Conservation (phyloP, 2,329 filamentous ascomycete genomes). For the Colletotrichum gigasporum region DNA sequence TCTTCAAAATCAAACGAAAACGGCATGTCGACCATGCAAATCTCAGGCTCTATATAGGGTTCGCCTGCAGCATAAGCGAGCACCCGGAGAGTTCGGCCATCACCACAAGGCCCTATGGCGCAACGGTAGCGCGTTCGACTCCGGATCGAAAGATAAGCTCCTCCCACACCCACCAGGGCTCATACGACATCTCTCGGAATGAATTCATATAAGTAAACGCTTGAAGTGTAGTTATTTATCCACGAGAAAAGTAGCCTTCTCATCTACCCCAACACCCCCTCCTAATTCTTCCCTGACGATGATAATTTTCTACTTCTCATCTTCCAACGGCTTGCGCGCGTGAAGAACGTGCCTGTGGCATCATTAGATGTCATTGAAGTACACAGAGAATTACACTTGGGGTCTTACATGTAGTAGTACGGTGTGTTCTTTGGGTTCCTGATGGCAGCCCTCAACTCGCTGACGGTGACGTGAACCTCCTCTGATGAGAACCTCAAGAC, state of each 20-base stretch:
- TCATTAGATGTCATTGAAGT: too few species aligned
- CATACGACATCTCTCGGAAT: too few species aligned
- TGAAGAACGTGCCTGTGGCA: background rate
- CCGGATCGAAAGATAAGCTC: constrained; percentile 1
- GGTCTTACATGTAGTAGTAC: constrained; percentile 11
- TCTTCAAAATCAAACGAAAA: too few species aligned
- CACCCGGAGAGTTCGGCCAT: background rate
- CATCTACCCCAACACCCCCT: too few species aligned
- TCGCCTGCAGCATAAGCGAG: background rate
- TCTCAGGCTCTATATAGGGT: too few species aligned
- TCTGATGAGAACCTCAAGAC: constrained; percentile 39
- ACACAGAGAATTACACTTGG: too few species aligned
- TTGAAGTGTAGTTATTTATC: too few species aligned
- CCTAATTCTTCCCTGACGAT: too few species aligned
- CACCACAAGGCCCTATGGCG: background rate
- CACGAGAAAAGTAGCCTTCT: too few species aligned
- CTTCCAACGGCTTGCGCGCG: background rate
- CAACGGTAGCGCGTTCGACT: constrained; percentile 11
- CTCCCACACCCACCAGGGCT: too few species aligned
- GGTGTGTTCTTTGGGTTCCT: background rate
- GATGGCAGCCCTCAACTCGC: constrained; percentile 32
- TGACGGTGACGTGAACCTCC: constrained; percentile 36
- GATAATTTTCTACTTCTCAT: background rate
- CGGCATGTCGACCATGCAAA: too few species aligned
- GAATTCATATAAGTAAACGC: background rate